These are phyloP conservation scores for Geranomyces michiganensis DNA, from an alignment of 192 early-diverging fungal genomes.

Conservation along the genomic window DNA sequence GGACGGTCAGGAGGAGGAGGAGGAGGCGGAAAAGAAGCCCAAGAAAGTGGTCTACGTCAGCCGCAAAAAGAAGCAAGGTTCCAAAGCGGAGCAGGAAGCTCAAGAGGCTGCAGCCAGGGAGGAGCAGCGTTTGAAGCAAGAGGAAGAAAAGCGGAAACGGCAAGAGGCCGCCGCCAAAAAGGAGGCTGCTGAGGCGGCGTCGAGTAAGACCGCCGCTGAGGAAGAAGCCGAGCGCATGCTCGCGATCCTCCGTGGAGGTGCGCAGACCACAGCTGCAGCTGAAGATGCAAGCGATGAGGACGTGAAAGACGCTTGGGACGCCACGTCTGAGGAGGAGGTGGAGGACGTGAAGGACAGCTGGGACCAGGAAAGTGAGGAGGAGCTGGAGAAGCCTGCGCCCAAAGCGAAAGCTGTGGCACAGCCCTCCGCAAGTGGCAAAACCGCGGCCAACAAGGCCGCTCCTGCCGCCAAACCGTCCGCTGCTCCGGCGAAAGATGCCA, in stretches of 20 bases:
- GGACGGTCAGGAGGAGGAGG: slow-evolving; percentile 36
- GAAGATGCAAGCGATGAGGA: slow-evolving; percentile 61
- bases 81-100: slow-evolving; percentile 41
- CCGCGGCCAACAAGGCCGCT: slow-evolving; percentile 8
- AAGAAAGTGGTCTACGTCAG: slow-evolving; percentile 76
- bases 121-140: slow-evolving; percentile 49
- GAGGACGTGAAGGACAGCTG: slow-evolving; percentile 46
- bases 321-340: slow-evolving; percentile 33
- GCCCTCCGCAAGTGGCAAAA: neutral
- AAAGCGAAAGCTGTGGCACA: slow-evolving; percentile 20
- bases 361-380: slow-evolving; percentile 59
- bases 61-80: slow-evolving; percentile 65
- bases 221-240: slow-evolving; percentile 31
- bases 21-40: slow-evolving; percentile 52
- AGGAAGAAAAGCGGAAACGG: slow-evolving; percentile 31
- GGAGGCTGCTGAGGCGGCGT: slow-evolving; percentile 30
- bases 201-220: slow-evolving; percentile 12
- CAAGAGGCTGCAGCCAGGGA: slow-evolving; percentile 44
- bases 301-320: slow-evolving; percentile 64
- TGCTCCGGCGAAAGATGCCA: slow-evolving; percentile 16
- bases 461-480: slow-evolving; percentile 6
- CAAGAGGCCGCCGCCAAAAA: slow-evolving; percentile 10
- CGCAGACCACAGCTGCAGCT: slow-evolving; percentile 24
- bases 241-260: slow-evolving; percentile 24
- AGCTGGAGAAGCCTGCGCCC: slow-evolving; percentile 32